Evolutionary conservation across 2,329 filamentous ascomycete species (phyloP).

Genomic region (Sporothrix pallida): DNA sequence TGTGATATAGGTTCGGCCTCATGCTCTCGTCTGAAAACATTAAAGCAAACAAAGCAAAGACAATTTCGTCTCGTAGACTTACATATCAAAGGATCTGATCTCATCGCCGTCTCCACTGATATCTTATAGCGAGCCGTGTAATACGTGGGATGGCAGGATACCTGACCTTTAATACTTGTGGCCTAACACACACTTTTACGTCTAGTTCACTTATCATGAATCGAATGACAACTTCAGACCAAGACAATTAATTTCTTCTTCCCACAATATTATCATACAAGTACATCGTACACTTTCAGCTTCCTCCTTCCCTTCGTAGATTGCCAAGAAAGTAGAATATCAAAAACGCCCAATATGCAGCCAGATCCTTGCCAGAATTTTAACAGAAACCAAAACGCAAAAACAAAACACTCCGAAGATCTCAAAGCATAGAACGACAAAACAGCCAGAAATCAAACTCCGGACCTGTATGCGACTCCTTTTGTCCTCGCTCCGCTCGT

Average conservation of each 20-base stretch:
- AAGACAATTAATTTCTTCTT: constrained; percentile 9
- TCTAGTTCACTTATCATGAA: no score
- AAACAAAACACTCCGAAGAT: neutral
- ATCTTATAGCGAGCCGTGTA: no score
- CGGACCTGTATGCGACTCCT: neutral
- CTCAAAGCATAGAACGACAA: neutral
- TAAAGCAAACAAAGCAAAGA: no score
- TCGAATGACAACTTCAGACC: constrained; percentile 16
- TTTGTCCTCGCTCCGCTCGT: no score
- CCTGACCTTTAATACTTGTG: no score
- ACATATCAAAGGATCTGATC: no score
- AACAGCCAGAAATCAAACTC: neutral
- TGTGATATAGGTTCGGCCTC: no score
- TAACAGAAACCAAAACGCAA: neutral
- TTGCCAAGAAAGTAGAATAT: neutral
- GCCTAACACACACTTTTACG: no score
- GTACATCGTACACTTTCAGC: neutral
- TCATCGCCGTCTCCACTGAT: no score
- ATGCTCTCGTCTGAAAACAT: no score
- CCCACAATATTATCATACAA: constrained; percentile 12
- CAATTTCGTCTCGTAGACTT: no score
- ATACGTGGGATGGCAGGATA: no score
- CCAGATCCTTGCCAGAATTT: constrained; percentile 10
- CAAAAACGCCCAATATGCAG: constrained; percentile 32
- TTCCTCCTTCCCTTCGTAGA: neutral